phyloP scores from a whole-genome alignment of 225 moss, liverwort and hornwort species.

The Neckera pumila region DNA sequence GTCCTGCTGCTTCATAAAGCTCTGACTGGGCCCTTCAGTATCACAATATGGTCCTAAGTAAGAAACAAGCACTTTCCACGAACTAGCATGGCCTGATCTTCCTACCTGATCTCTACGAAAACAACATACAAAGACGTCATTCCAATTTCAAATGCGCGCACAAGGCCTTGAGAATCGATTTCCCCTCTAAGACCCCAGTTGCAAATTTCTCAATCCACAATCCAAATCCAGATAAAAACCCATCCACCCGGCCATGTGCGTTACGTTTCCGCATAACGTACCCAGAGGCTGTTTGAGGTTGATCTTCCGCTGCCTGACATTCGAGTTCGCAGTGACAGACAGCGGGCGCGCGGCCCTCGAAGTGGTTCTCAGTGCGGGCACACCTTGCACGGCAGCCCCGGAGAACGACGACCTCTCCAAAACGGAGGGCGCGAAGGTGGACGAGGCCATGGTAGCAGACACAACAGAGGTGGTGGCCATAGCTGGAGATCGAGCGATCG shows the following conservation, averaged over 20 bases:
- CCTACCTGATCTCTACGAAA: not conserved
- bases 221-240: not conserved
- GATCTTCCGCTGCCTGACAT: constrained; percentile 44
- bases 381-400: constrained; percentile 32
- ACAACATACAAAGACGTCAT: not conserved
- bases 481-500: not conserved
- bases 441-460: constrained; percentile 2
- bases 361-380: constrained; percentile 20
- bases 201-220: not conserved
- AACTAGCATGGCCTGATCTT: not conserved
- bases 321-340: constrained; percentile 40
- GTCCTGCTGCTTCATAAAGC: not conserved
- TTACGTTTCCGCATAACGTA: not conserved
- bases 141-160: no score
- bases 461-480: constrained; percentile 39
- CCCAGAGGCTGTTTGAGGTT: constrained; percentile 1
- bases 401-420: constrained; percentile 41
- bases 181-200: not conserved
- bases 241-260: not conserved
- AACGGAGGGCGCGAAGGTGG: constrained; percentile 5
- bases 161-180: not conserved
- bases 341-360: not conserved
- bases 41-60: not conserved
- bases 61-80: not conserved
- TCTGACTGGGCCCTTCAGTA: not conserved